phyloP scores from a whole-genome alignment of 1,284 basidiomycete species.

The Apiotrichum sp. region DNA sequence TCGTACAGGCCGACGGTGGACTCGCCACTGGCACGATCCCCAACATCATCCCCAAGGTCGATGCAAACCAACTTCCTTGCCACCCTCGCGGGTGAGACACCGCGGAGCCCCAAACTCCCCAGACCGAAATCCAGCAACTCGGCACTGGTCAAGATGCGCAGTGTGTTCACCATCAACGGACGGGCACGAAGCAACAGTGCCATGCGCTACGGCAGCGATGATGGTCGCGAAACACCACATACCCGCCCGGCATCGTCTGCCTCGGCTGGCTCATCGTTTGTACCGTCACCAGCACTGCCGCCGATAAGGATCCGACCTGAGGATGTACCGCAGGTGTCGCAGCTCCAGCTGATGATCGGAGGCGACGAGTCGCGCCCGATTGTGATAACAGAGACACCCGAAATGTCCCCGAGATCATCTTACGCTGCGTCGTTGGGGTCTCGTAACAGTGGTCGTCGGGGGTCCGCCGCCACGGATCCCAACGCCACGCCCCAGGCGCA shows the following conservation, averaged over 20 bases:
- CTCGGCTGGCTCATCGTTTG: slow-evolving; percentile 28
- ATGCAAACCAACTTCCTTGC: background rate
- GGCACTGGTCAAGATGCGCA: slow-evolving; percentile 33
- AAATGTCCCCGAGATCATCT: slow-evolving; percentile 30
- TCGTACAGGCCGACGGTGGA: background rate
- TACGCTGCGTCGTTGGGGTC: slow-evolving; percentile 20
- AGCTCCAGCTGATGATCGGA: slow-evolving; percentile 14
- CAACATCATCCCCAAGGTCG: background rate
- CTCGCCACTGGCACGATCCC: background rate
- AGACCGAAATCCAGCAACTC: slow-evolving; percentile 38
- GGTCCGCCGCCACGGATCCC: too few relatives aligned
- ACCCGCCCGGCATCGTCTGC: slow-evolving; percentile 9
- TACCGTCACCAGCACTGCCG: slow-evolving; percentile 17
- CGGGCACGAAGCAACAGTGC: slow-evolving; percentile 33
- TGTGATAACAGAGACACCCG: slow-evolving; percentile 19
- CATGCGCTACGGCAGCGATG: slow-evolving; percentile 17
- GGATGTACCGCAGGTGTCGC: slow-evolving; percentile 20
- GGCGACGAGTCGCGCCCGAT: slow-evolving; percentile 14
- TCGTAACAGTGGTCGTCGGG: background rate
- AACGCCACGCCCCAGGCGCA: too few relatives aligned
- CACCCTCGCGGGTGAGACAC: background rate
- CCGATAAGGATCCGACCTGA: slow-evolving; percentile 16
- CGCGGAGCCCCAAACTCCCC: background rate
- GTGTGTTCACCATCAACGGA: slow-evolving; percentile 29
- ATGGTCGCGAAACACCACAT: slow-evolving; percentile 1